A percentile compares a stretch with the other conserved stretches of the same genome.
Evolutionary conservation across 371 early-diverging fungal species (phyloP).

Genomic region (Mucor plumbeus): DNA sequence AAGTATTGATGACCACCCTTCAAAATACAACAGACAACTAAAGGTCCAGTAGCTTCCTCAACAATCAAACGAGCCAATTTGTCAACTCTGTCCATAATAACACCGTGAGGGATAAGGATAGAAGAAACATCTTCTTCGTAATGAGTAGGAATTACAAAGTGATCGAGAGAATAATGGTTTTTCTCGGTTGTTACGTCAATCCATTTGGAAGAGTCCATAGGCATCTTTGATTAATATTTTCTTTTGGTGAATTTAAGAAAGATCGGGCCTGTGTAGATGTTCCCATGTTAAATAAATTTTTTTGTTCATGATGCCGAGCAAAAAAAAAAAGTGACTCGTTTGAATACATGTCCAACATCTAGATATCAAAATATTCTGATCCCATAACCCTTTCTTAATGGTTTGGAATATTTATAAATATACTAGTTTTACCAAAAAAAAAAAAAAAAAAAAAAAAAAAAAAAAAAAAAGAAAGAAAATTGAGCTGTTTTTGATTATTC

Average conservation of each 20-base stretch:
- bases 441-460: too few relatives aligned
- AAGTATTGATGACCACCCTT: constrained; percentile 92
- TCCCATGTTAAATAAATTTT: constrained; percentile 1
- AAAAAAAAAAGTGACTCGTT: background rate
- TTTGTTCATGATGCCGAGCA: background rate
- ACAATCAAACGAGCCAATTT: constrained; percentile 83
- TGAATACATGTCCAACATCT: background rate
- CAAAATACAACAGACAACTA: constrained; percentile 90
- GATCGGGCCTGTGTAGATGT: background rate
- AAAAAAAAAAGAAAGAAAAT: too few relatives aligned
- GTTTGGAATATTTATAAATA: too few relatives aligned
- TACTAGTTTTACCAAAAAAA: too few relatives aligned
- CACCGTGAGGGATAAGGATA: constrained; percentile 91
- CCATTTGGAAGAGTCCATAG: constrained; percentile 73
- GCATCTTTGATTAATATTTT: constrained; percentile 25
- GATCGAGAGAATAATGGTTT: constrained; percentile 77
- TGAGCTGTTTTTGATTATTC: too few relatives aligned
- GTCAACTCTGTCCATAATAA: constrained; percentile 88
- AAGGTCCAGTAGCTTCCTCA: constrained; percentile 69
- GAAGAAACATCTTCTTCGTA: constrained; percentile 82
- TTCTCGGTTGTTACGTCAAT: constrained; percentile 77
- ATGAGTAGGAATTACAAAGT: constrained; percentile 90
- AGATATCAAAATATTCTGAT: too few relatives aligned
- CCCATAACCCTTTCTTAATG: too few relatives aligned
- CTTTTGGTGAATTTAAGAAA: background rate